Evolutionary conservation across 345 rosid species (phyloP), one percentile per base, ranked within the genome.

Genomic region (Lepidium africanum): DNA sequence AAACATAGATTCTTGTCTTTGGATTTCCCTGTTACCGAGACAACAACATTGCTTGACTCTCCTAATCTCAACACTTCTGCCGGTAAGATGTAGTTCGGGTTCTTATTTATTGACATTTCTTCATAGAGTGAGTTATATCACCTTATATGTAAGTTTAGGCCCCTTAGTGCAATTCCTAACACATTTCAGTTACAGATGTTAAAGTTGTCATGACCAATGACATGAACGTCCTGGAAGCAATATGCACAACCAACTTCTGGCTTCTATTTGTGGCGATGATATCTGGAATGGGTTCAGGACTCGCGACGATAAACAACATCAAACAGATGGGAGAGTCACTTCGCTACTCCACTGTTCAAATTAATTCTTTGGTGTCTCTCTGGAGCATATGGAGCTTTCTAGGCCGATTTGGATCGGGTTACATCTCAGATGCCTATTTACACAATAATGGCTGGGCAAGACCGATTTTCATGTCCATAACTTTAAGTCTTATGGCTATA

Each of bases 271-370:
- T 81, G 14, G 98, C 96, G 9, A 85, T 83, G 87, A 33, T 85
- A 60, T 87, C 90, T 49, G 96, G 96, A 51, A 73, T 90, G 77
- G 98, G 98, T 16, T 79, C 96, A 10, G 96, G 98, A 21, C 77
- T 86, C 2, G 96, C 98, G 0, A 86, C 90, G 0, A 65, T 90
- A 63, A 86, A 92, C 51, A 92, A 92, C 77, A 80, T 92, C 45
- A 85, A 91, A 74, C 98, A 92, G 65, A 73, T 92, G 7, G 98
- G 98, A 1, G 89, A 85, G 69, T 92, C 98, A 21, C 93, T 92
- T n/a, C 78, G 84, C n/a, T 92, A 92, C 81, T 67, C 84, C 7
- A 81, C 78, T 3, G 64, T 54, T 7, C 90, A 86, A 65, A 83
- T 77, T 60, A 84, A 75, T 63, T 81, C 96, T 17, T 49, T 92